Percentiles rank a stretch among this genome's conserved stretches.
phyloP scores from a whole-genome alignment of 169 alveolate species.

The Cytauxzoon felis region DNA sequence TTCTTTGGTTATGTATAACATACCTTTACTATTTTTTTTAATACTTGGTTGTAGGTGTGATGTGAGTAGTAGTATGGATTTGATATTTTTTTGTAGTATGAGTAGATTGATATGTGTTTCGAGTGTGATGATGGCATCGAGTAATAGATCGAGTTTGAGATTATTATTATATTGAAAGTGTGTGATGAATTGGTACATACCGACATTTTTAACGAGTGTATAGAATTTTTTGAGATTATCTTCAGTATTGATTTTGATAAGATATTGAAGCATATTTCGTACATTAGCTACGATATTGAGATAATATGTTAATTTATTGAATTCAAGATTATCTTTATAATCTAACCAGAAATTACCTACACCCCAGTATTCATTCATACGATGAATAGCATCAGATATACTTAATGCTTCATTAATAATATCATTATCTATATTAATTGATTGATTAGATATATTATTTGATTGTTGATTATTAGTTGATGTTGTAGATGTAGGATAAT shows the following conservation, averaged over 20 bases:
- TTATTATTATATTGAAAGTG: too few species aligned
- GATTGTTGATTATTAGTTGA: too few species aligned
- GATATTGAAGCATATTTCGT: slow-evolving; percentile 4
- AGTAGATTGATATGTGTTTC: slow-evolving; percentile 17
- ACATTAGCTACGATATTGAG: slow-evolving; percentile 19
- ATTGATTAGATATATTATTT: too few species aligned
- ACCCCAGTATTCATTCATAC: slow-evolving; percentile 20
- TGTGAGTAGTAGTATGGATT: slow-evolving; percentile 7
- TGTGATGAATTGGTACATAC: too few species aligned
- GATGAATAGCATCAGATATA: slow-evolving; percentile 19
- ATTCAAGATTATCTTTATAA: slow-evolving; percentile 16
- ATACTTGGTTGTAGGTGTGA: too few species aligned
- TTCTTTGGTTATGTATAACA: too few species aligned
- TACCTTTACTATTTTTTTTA: too few species aligned
- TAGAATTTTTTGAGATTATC: background rate
- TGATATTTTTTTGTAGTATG: slow-evolving; percentile 6
- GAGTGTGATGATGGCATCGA: too few species aligned
- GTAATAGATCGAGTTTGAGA: too few species aligned
- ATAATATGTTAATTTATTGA: slow-evolving; percentile 1
- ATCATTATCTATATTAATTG: background rate
- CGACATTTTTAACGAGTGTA: background rate
- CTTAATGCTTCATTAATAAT: background rate
- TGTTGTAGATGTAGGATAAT: too few species aligned
- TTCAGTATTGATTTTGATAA: slow-evolving; percentile 1
- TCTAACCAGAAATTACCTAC: slow-evolving; percentile 35